Base-by-base conservation (phyloP, 2,329 filamentous ascomycete species). In the Ophiostoma sp. region DNA sequence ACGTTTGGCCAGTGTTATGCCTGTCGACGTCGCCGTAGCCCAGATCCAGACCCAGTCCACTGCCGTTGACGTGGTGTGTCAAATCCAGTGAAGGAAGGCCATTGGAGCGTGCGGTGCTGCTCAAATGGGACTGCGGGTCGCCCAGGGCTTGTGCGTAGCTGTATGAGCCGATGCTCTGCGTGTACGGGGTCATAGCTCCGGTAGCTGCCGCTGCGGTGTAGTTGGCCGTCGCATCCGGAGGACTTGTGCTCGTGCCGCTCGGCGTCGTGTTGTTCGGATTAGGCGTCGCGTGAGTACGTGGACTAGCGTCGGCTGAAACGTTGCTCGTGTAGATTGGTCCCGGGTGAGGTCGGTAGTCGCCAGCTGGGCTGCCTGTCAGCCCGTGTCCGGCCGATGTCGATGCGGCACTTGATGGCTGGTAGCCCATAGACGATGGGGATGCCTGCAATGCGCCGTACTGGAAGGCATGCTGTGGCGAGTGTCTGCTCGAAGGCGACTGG, bases 211-310 rank as follows among this genome's bases (percentile, higher is more conserved):
- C 61, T 11, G 75, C 72, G 19, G 75, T 74, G 64, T 76, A 76
- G 70, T 74, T 75, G 22, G 71, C 66, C 22, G 73, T 50, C 1
- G 63, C 74, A 2, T 76, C 75, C 4, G 73, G 63, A 0, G 75
- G 72, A 22, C 75, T 76, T 7, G 73, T 74, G 55, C 75, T 72
- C 17, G 74, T 33, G 33, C 74, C 75, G 55, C 68, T 73, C 12
- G 73, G 70, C 2, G 74, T 73, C 42, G 74, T 63, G 15, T 71
- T 73, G 72, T 75, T 69, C 1, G 75, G 71, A 31, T 74, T 76
- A 6, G 75, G 73, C 15, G 75, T 75, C 48, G 74, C 50, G n/a
- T 75, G 74, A 3, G 74, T 74, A 1, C 75, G 75, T 3, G 75
- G 75, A 48, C 75, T 76, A 3, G 74, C 73, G 25, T 69, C 74